Conservation (phyloP, 2,329 filamentous ascomycete species). For the Orbilia ellipsospora region DNA sequence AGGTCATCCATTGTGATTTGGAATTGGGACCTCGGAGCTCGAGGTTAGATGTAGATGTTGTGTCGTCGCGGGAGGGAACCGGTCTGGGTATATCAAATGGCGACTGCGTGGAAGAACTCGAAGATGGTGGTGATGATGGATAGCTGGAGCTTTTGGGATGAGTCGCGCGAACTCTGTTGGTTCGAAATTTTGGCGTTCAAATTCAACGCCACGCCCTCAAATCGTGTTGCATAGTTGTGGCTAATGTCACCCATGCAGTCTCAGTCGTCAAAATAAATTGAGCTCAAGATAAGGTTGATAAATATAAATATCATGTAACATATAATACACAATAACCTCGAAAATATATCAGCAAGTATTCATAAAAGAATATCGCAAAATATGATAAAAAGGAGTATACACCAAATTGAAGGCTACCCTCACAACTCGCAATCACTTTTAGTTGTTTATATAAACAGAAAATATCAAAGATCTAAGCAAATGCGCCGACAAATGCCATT, state of each 20-base stretch:
- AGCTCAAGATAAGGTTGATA: not conserved
- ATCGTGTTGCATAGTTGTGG: slow-evolving; percentile 45
- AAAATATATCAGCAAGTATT: not conserved
- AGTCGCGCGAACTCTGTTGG: slow-evolving; percentile 53
- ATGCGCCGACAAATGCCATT: slow-evolving; percentile 79
- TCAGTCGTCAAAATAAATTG: not conserved
- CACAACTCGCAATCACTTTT: not conserved
- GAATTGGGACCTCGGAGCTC: slow-evolving; percentile 6
- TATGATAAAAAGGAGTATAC: not conserved
- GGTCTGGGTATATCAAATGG: not conserved
- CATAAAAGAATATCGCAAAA: not conserved
- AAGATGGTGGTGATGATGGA: slow-evolving; percentile 29
- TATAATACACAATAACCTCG: not conserved
- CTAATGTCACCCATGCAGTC: not conserved
- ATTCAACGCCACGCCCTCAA: slow-evolving; percentile 38
- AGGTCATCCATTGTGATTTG: slow-evolving; percentile 82
- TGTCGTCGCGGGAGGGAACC: slow-evolving; percentile 9
- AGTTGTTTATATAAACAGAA: not conserved
- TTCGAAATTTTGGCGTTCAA: slow-evolving; percentile 53
- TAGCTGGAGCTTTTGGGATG: slow-evolving; percentile 28
- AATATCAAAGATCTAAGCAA: slow-evolving; percentile 27
- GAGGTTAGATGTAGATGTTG: slow-evolving; percentile 7
- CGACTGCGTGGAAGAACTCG: slow-evolving; percentile 8
- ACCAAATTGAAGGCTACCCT: not conserved
- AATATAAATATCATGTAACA: not conserved